Conservation (phyloP, 371 early-diverging fungal genomes). For the Mucor lusitanicus region DNA sequence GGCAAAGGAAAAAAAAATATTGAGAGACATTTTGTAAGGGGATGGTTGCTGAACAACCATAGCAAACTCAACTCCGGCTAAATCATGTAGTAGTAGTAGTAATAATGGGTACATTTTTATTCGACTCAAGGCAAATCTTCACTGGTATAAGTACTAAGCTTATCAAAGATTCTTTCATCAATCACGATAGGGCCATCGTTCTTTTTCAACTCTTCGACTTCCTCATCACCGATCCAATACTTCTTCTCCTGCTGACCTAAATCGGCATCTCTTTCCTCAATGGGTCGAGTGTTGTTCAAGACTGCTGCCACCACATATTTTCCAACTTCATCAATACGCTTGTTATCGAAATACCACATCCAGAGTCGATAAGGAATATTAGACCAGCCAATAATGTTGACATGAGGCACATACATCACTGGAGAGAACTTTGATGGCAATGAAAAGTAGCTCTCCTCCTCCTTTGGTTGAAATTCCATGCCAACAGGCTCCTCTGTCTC, state of each 20-base stretch:
- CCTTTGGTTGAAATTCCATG: neutral
- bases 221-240: slow-evolving; percentile 52
- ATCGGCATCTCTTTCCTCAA: slow-evolving; percentile 52
- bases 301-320: slow-evolving; percentile 58
- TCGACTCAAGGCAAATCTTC: slow-evolving; percentile 14
- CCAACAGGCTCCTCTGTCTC: neutral
- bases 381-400: slow-evolving; percentile 68
- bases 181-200: slow-evolving; percentile 42
- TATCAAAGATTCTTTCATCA: slow-evolving; percentile 37
- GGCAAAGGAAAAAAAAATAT: neutral
- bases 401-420: slow-evolving; percentile 67
- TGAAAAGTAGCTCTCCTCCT: slow-evolving; percentile 43
- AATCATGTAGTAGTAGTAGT: neutral
- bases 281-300: slow-evolving; percentile 55
- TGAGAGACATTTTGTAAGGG: neutral
- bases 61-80: neutral
- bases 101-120: neutral
- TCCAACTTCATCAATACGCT: slow-evolving; percentile 60
- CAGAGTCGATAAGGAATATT: slow-evolving; percentile 65
- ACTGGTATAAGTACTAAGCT: slow-evolving; percentile 43
- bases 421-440: slow-evolving; percentile 56
- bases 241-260: slow-evolving; percentile 58
- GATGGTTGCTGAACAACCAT: neutral
- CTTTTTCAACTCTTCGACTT: slow-evolving; percentile 30
- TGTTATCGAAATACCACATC: slow-evolving; percentile 61